Conservation (phyloP, 1,139 yeast species). For the Taiozyma sp. region DNA sequence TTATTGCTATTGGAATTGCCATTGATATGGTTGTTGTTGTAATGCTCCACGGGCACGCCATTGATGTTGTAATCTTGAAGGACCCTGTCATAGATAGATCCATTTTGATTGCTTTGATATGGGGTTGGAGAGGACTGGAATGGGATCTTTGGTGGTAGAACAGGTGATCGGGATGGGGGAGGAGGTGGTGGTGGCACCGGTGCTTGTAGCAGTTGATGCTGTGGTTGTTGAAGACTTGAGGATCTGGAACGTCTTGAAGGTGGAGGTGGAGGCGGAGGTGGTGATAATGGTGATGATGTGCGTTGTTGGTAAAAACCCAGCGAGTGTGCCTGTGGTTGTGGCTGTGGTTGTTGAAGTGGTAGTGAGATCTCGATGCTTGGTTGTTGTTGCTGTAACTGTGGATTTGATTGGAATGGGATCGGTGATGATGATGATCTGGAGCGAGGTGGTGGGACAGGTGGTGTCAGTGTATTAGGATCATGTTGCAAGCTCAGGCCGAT, state of each 20-base stretch:
- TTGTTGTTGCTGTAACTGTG: slow-evolving; percentile 11
- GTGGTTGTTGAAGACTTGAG: slow-evolving; percentile 4
- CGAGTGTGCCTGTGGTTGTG: slow-evolving; percentile 1
- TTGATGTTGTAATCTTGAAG: slow-evolving; percentile 13
- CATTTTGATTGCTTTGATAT: not conserved
- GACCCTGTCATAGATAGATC: slow-evolving; percentile 9
- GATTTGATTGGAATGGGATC: slow-evolving; percentile 25
- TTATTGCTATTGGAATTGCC: slow-evolving; percentile 3
- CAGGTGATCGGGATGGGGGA: slow-evolving; percentile 20
- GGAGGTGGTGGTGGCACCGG: slow-evolving; percentile 19
- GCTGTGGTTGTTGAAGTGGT: not conserved
- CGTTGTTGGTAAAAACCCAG: slow-evolving; percentile 4
- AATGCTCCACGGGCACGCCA: slow-evolving; percentile 10
- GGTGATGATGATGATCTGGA: slow-evolving; percentile 41
- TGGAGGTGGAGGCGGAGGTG: slow-evolving; percentile 20
- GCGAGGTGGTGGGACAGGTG: slow-evolving; percentile 22
- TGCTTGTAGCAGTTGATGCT: too few species aligned
- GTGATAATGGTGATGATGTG: slow-evolving; percentile 21
- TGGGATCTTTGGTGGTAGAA: slow-evolving; percentile 14
- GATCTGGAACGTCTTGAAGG: slow-evolving; percentile 12
- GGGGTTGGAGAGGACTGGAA: slow-evolving; percentile 3
- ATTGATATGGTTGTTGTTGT: slow-evolving; percentile 11
- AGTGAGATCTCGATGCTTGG: not conserved
- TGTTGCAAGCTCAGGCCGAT: not conserved
- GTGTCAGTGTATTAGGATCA: not conserved